A percentile compares a stretch with the other conserved stretches of the same genome.
Conservation (phyloP, 2,329 filamentous ascomycete species). For the Colletotrichum musicola region DNA sequence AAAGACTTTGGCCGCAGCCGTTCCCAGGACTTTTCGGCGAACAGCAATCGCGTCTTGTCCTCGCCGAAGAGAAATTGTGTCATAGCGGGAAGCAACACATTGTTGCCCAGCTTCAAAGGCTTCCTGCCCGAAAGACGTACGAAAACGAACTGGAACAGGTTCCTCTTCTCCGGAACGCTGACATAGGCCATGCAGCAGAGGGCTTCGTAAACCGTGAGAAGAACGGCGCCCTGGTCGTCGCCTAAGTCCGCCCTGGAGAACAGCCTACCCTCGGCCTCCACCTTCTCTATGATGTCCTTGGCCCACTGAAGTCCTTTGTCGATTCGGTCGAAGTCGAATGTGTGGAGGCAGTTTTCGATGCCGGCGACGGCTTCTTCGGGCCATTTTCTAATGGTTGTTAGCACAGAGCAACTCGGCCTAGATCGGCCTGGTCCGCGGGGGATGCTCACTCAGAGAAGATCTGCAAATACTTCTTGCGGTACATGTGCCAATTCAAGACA, state of each 20-base stretch:
- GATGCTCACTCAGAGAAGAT: conserved; percentile 69
- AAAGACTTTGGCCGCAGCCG: conserved; percentile 72
- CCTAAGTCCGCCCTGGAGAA: conserved; percentile 63
- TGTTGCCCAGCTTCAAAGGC: conserved; percentile 80
- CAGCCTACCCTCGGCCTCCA: conserved; percentile 59
- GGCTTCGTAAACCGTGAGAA: conserved; percentile 88
- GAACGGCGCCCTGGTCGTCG: conserved; percentile 66
- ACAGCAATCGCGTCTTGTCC: conserved; percentile 72
- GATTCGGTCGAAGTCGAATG: conserved; percentile 72
- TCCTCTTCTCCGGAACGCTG: conserved; percentile 62
- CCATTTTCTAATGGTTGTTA: conserved; percentile 53
- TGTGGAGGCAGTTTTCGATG: conserved; percentile 69
- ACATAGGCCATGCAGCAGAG: conserved; percentile 88
- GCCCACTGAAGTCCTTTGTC: conserved; percentile 70
- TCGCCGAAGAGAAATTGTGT: conserved; percentile 86
- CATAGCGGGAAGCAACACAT: conserved; percentile 82
- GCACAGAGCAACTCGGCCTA: conserved; percentile 5
- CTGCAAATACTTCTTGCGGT: conserved; percentile 72
- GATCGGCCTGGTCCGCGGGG: background rate
- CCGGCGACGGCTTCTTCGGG: conserved; percentile 64
- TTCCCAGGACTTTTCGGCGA: conserved; percentile 78
- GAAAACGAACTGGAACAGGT: conserved; percentile 85
- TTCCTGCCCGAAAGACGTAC: conserved; percentile 82
- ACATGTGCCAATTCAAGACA: conserved; percentile 80
- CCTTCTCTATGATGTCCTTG: conserved; percentile 65